These are phyloP conservation scores for Emiliania huxleyi DNA, from an alignment of 78 protist species.

Conservation along the genomic window DNA sequence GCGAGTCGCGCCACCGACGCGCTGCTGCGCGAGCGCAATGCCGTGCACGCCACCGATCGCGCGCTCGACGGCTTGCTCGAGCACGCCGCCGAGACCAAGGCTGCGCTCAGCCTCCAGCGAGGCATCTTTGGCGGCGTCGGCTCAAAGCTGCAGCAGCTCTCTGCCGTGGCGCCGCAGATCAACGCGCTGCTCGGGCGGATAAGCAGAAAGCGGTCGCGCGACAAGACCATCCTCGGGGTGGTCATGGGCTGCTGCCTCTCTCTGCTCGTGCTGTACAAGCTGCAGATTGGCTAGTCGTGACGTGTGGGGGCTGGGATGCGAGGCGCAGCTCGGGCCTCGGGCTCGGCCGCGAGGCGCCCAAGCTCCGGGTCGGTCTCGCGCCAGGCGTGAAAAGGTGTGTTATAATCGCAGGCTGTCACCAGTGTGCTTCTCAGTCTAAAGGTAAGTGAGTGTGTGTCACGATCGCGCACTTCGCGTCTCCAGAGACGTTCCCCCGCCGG, in stretches of 20 bases:
- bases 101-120: neutral
- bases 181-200: neutral
- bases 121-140: neutral
- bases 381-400: too few species aligned
- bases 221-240: slow-evolving; percentile 1
- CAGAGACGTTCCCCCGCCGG: too few species aligned
- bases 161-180: neutral
- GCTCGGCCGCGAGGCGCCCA: too few species aligned
- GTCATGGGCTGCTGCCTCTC: slow-evolving; percentile 11
- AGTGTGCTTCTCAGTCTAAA: too few species aligned
- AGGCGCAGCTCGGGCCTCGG: too few species aligned
- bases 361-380: too few species aligned
- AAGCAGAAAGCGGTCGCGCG: neutral
- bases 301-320: too few species aligned
- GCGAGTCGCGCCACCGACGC: neutral
- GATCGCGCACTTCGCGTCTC: too few species aligned
- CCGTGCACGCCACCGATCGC: neutral
- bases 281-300: too few species aligned
- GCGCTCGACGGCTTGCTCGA: neutral
- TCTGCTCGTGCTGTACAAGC: neutral
- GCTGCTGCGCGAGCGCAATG: neutral
- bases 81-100: neutral
- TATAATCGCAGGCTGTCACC: too few species aligned
- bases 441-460: too few species aligned
- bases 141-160: neutral